Conservation (phyloP, 2,329 filamentous ascomycete species). For the Pseudogymnoascus sp. region DNA sequence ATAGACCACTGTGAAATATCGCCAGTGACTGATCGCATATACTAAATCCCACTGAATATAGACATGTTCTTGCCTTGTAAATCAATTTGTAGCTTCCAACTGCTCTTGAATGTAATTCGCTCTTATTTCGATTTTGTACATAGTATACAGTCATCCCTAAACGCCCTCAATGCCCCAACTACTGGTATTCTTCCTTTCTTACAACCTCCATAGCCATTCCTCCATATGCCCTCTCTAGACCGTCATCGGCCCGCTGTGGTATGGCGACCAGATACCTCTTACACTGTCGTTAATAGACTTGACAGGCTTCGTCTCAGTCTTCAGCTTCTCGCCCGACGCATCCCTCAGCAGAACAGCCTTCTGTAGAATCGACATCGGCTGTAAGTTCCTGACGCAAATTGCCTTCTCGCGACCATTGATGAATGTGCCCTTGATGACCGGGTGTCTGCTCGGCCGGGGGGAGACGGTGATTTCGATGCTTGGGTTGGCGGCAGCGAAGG, state of each 20-base stretch:
- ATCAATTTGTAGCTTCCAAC: neutral
- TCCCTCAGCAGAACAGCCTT: constrained; percentile 70
- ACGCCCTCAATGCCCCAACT: constrained; percentile 18
- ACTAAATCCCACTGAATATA: neutral
- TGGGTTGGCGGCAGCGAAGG: constrained; percentile 75
- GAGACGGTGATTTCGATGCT: constrained; percentile 88
- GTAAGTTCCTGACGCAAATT: constrained; percentile 82
- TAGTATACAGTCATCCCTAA: constrained; percentile 16
- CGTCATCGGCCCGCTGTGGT: constrained; percentile 46
- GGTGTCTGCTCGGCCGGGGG: constrained; percentile 82
- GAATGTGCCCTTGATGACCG: constrained; percentile 81
- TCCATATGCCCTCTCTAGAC: constrained; percentile 17
- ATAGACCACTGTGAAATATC: neutral
- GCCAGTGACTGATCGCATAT: neutral
- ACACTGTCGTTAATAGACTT: constrained; percentile 59
- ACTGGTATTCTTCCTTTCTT: constrained; percentile 27
- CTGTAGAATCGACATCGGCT: constrained; percentile 69
- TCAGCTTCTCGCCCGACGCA: constrained; percentile 68
- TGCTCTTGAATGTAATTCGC: neutral
- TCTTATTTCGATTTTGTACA: constrained; percentile 5
- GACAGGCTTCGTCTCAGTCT: constrained; percentile 55
- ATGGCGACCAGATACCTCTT: constrained; percentile 64
- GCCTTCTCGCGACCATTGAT: constrained; percentile 84
- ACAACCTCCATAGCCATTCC: constrained; percentile 31
- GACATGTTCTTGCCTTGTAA: neutral